Evolutionary conservation across 768 basidiomycete genomes (phyloP), one percentile per base, ranked within the genome.

Genomic region (Zangia roseola): DNA sequence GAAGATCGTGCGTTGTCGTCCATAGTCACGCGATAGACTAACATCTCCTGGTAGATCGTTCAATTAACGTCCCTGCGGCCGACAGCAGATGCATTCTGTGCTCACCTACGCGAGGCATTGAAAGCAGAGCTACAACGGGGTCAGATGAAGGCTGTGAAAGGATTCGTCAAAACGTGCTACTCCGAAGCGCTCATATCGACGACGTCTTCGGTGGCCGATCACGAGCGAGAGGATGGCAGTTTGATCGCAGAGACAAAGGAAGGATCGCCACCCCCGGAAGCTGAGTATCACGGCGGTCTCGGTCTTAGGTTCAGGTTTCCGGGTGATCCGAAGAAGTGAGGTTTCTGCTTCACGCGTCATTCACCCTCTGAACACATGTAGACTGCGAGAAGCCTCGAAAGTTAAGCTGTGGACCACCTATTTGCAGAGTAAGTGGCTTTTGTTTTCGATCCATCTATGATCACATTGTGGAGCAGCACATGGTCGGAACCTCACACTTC

Each of bases 401-500:
- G 85, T 95, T 57, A 97, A 97, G 69, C 77, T 98, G 14, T 99
- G 95, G 95, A 86, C 86, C 12, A 80, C 82, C 28, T 98, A 98
- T 65, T 77, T 97, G 19, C 76, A 78, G 59, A 74, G 92, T 94
- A 59, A 53, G 80, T 55, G 34, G 34, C 23, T 30, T 31, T 31
- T 21, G 26, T 16, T 50, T 30, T 8, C 6, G 35, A n/a, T 47
- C 36, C 20, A 24, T 40, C 40, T 45, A 55, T 45, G 45, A 47
- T 52, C 26, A 56, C 50, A 34, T 25, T 44, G 14, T 42, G 20
- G 24, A 37, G 42, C 8, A 97, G 91, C 80, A 4, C 94, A 97
- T 60, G 97, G 97, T 19, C 85, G 97, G 21, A 93, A 94, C 62
- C 76, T 98, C n/a, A 94, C 97, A 0, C 79, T 98, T 23, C 74